These are phyloP conservation scores for Caloboletus firmus DNA, from an alignment of 1,284 basidiomycete genomes.

Conservation along the genomic window DNA sequence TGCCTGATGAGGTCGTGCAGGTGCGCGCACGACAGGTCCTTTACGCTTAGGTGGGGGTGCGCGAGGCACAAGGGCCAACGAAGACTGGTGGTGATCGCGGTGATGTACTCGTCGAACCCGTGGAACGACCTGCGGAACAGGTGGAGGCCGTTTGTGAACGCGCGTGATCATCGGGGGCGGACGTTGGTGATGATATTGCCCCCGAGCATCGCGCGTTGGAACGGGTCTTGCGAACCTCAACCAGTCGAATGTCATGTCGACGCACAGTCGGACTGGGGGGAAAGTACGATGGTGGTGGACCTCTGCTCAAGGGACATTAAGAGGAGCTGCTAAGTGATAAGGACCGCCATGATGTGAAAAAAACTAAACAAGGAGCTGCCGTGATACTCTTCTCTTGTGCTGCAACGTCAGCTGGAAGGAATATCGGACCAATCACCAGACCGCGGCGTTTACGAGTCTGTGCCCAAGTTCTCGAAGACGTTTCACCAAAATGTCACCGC, in stretches of 20 bases:
- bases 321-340: slow-evolving; percentile 30
- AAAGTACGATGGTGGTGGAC: slow-evolving; percentile 6
- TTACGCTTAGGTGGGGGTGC: slow-evolving; percentile 16
- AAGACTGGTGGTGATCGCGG: slow-evolving; percentile 13
- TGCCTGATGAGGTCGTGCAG: slow-evolving; percentile 4
- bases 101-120: slow-evolving; percentile 25
- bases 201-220: slow-evolving; percentile 22
- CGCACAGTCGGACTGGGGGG: slow-evolving; percentile 10
- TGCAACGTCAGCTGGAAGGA: slow-evolving; percentile 34
- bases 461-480: slow-evolving; percentile 30
- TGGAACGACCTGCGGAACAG: slow-evolving; percentile 18
- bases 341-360: slow-evolving; percentile 26
- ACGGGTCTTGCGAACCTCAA: slow-evolving; percentile 23
- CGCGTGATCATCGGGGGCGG: slow-evolving; percentile 17
- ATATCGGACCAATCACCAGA: slow-evolving; percentile 25
- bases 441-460: slow-evolving; percentile 29
- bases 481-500: slow-evolving; percentile 30
- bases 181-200: slow-evolving; percentile 16
- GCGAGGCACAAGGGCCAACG: slow-evolving; percentile 13
- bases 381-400: slow-evolving; percentile 24
- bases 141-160: slow-evolving; percentile 22
- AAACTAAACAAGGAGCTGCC: slow-evolving; percentile 30
- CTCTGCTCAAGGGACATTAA: slow-evolving; percentile 30
- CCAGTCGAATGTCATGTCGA: slow-evolving; percentile 32
- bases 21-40: slow-evolving; percentile 14